Evolutionary conservation across 2,329 filamentous ascomycete species (phyloP).

Genomic region (Aschersonia sp.): DNA sequence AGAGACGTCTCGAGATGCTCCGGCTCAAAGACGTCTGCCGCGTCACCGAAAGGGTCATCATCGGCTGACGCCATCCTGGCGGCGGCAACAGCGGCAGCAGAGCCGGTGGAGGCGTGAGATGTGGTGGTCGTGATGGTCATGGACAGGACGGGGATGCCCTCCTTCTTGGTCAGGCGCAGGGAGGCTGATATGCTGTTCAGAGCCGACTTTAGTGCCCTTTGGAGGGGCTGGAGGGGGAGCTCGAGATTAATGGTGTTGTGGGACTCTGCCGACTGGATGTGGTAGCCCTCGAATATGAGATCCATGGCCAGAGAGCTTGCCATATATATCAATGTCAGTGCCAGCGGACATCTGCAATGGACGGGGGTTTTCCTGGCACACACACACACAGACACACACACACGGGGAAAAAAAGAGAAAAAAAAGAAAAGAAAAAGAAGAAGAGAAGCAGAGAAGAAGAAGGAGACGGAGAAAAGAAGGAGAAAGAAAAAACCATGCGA

Average conservation of each 20-base stretch:
- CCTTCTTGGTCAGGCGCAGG: slow-evolving; percentile 85
- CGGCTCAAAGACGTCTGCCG: slow-evolving; percentile 24
- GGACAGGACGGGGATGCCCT: slow-evolving; percentile 70
- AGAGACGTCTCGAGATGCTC: slow-evolving; percentile 41
- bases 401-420: too few relatives aligned
- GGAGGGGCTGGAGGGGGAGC: slow-evolving; percentile 73
- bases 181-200: slow-evolving; percentile 67
- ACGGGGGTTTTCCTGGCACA: too few relatives aligned
- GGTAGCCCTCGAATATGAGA: slow-evolving; percentile 75
- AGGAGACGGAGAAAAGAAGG: too few relatives aligned
- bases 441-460: too few relatives aligned
- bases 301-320: slow-evolving; percentile 49
- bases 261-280: slow-evolving; percentile 68
- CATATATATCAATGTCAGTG: not conserved
- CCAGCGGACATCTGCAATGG: too few relatives aligned
- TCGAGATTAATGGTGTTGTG: slow-evolving; percentile 93
- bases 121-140: slow-evolving; percentile 78
- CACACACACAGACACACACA: too few relatives aligned
- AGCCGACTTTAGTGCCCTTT: slow-evolving; percentile 84
- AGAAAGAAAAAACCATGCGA: too few relatives aligned
- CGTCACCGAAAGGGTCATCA: slow-evolving; percentile 23
- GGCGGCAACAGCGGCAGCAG: slow-evolving; percentile 9
- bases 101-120: slow-evolving; percentile 20
- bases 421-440: too few relatives aligned
- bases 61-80: slow-evolving; percentile 12